phyloP scores from a whole-genome alignment of 139 green algal species.

The Spirogloea muscicola region DNA sequence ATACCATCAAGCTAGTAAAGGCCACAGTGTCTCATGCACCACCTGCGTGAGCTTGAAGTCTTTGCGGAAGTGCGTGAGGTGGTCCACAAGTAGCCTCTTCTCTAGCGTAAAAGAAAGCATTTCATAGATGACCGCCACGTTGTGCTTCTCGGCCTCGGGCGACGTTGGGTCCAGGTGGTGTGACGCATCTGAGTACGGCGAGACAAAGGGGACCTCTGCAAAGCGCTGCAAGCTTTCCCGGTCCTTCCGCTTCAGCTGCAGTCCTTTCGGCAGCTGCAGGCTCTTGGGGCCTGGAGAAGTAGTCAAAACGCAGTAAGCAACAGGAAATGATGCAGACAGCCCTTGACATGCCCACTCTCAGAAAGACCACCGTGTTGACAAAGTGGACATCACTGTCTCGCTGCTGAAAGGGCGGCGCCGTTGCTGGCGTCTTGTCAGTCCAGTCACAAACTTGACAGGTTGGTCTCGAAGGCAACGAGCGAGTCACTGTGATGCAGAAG shows the following conservation, averaged over 20 bases:
- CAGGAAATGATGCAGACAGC: no score
- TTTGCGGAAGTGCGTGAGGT: slow-evolving; percentile 44
- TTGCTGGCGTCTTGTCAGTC: no score
- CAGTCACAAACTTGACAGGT: no score
- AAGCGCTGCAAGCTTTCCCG: slow-evolving; percentile 16
- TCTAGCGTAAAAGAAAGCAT: slow-evolving; percentile 34
- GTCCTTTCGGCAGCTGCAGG: slow-evolving; percentile 20
- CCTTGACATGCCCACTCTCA: no score
- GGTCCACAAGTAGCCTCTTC: slow-evolving; percentile 37
- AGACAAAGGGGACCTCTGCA: slow-evolving; percentile 7
- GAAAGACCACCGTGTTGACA: no score
- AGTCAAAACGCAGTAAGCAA: no score
- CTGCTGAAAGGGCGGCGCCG: no score
- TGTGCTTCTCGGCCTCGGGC: slow-evolving; percentile 11
- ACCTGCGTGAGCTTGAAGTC: background rate
- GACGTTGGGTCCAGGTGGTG: background rate
- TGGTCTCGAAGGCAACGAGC: no score
- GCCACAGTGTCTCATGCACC: background rate
- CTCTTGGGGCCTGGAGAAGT: no score
- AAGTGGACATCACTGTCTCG: no score
- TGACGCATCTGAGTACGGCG: slow-evolving; percentile 7
- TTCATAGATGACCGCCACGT: slow-evolving; percentile 22
- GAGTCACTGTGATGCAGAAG: no score
- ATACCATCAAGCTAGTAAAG: background rate
- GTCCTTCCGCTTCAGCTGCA: slow-evolving; percentile 18